Percentiles rank a stretch among this genome's conserved stretches.
These are phyloP conservation scores for Russula sp. DNA, from an alignment of 768 basidiomycete genomes.

Conservation along the genomic window DNA sequence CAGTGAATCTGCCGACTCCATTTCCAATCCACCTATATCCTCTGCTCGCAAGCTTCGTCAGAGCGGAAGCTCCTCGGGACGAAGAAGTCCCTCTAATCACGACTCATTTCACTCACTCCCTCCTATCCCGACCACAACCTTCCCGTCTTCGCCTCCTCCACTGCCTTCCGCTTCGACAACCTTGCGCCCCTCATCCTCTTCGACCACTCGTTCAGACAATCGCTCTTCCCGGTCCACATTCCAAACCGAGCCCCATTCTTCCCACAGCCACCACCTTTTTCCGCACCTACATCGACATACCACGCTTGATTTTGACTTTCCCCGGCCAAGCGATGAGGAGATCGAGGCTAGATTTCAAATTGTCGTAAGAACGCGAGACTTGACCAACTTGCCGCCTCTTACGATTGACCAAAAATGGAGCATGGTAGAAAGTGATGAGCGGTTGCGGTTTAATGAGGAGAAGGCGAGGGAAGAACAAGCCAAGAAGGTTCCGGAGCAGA, in stretches of 20 bases:
- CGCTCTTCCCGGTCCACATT: constrained; percentile 64
- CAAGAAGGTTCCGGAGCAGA: constrained; percentile 57
- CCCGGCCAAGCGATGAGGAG: constrained; percentile 74
- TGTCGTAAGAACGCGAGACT: constrained; percentile 66
- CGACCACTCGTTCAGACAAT: constrained; percentile 54
- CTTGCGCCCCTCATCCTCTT: constrained; percentile 36
- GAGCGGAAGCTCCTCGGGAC: constrained; percentile 47
- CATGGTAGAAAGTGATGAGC: constrained; percentile 81
- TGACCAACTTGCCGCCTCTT: constrained; percentile 57
- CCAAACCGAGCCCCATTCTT: constrained; percentile 50
- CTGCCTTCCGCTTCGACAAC: constrained; percentile 29
- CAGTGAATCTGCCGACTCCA: constrained; percentile 47
- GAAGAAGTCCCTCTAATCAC: constrained; percentile 48
- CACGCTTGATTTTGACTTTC: constrained; percentile 66
- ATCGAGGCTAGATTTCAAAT: constrained; percentile 80
- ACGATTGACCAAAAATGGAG: constrained; percentile 87
- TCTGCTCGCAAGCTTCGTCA: constrained; percentile 46
- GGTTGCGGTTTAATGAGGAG: constrained; percentile 73
- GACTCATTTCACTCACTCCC: constrained; percentile 53
- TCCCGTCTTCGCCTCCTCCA: constrained; percentile 31
- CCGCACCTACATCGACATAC: constrained; percentile 39
- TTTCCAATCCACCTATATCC: constrained; percentile 36
- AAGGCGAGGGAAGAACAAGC: constrained; percentile 60
- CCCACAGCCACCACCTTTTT: constrained; percentile 50
- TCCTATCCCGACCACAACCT: constrained; percentile 33